These are phyloP conservation scores for Saccharomycopsis hybrid DNA, from an alignment of 1,139 yeast genomes.

Conservation along the genomic window DNA sequence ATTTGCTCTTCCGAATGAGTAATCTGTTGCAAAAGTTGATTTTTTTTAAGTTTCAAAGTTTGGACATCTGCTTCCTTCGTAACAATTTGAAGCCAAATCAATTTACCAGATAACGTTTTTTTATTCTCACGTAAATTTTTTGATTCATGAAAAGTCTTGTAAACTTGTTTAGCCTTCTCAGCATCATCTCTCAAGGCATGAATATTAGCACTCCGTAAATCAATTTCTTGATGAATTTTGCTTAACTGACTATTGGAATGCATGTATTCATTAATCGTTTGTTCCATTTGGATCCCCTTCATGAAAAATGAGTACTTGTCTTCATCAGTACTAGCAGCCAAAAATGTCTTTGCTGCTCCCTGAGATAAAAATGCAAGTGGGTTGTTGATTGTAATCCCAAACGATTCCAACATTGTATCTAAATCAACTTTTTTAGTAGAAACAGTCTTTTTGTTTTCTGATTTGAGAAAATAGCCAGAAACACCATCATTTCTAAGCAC, in stretches of 20 bases:
- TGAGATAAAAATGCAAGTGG: conserved; percentile 93
- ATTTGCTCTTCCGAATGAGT: conserved; percentile 24
- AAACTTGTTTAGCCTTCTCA: conserved; percentile 30
- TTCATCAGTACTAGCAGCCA: conserved; percentile 65
- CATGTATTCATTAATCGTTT: conserved; percentile 47
- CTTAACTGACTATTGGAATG: conserved; percentile 36
- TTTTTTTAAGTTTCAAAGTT: conserved; percentile 5
- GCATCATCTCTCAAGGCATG: conserved; percentile 28
- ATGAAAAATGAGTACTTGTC: conserved; percentile 71
- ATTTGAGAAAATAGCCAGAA: conserved; percentile 47
- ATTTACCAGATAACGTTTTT: conserved; percentile 49
- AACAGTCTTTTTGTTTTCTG: conserved; percentile 44
- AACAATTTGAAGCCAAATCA: conserved; percentile 54
- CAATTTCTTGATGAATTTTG: conserved; percentile 36
- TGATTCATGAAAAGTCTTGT: conserved; percentile 28
- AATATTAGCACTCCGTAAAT: conserved; percentile 34
- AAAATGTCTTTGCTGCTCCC: conserved; percentile 86
- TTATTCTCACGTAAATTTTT: conserved; percentile 38
- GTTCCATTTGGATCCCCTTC: conserved; percentile 70
- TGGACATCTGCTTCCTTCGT: conserved; percentile 21
- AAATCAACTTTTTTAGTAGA: conserved; percentile 60
- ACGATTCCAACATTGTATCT: conserved; percentile 61
- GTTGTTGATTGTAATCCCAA: conserved; percentile 77
- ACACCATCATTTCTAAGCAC: conserved; percentile 49
- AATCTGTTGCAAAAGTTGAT: conserved; percentile 23